These are phyloP conservation scores for Chlamydomonas asymmetrica DNA, from an alignment of 139 green algal species.

Conservation along the genomic window DNA sequence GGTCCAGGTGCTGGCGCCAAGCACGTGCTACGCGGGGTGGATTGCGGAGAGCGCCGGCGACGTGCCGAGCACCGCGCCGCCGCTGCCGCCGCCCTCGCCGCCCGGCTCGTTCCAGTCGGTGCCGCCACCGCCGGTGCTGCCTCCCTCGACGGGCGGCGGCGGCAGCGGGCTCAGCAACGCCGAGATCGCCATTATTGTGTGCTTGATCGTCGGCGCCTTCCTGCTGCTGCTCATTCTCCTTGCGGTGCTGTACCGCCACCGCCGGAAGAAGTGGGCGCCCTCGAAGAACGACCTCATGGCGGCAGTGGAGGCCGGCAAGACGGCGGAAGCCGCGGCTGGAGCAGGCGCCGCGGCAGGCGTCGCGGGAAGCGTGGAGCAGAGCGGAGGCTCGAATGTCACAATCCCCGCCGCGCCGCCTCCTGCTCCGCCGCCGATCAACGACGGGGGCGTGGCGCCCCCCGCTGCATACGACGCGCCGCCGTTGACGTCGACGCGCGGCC, in stretches of 20 bases:
- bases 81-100: background rate
- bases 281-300: background rate
- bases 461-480: too few relatives aligned
- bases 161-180: background rate
- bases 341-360: too few relatives aligned
- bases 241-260: background rate
- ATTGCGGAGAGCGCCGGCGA: too few relatives aligned
- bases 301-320: background rate
- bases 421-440: too few relatives aligned
- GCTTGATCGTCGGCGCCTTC: conserved; percentile 9
- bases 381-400: too few relatives aligned
- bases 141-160: background rate
- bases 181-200: conserved; percentile 28
- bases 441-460: too few relatives aligned
- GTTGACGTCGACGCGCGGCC: too few relatives aligned
- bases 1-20: background rate
- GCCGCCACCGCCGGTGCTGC: background rate
- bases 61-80: background rate
- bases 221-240: conserved; percentile 2
- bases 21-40: too few relatives aligned
- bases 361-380: too few relatives aligned
- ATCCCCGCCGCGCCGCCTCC: too few relatives aligned
- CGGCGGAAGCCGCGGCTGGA: too few relatives aligned
- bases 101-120: background rate
- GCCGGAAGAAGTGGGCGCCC: conserved; percentile 23